These are phyloP conservation scores for Salix caprea DNA, from an alignment of 345 rosid genomes.

Conservation along the genomic window DNA sequence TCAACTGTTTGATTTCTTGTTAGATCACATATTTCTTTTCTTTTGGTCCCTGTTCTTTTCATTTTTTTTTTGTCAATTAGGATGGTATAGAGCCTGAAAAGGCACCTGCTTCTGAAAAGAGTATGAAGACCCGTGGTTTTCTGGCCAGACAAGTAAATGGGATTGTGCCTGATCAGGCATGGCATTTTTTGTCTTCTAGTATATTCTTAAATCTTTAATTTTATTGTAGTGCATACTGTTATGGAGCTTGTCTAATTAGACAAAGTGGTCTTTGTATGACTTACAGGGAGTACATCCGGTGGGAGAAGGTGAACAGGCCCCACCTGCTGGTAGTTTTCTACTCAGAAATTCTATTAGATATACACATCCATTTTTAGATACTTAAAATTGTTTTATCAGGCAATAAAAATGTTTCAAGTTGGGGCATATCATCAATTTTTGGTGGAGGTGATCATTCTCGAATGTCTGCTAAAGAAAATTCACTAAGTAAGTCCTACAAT, in stretches of 20 bases:
- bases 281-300: slow-evolving; percentile 54
- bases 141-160: slow-evolving; percentile 90
- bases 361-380: not conserved
- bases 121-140: slow-evolving; percentile 60
- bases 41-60: slow-evolving; percentile 6
- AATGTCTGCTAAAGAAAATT: slow-evolving; percentile 53
- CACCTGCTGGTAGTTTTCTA: slow-evolving; percentile 55
- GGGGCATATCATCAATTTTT: slow-evolving; percentile 92
- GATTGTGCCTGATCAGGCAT: slow-evolving; percentile 77
- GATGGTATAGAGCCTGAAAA: slow-evolving; percentile 76
- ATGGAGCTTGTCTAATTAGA: not conserved
- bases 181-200: slow-evolving; percentile 11
- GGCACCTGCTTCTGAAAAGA: slow-evolving; percentile 64
- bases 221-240: not conserved
- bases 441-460: slow-evolving; percentile 63
- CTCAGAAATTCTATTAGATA: not conserved
- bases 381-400: slow-evolving; percentile 11
- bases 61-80: slow-evolving; percentile 30
- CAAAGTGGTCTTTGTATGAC: slow-evolving; percentile 1
- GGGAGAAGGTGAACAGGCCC: slow-evolving; percentile 57
- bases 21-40: not conserved
- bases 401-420: slow-evolving; percentile 47
- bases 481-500: slow-evolving; percentile 39
- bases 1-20: not conserved
- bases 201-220: not conserved